Base-by-base conservation (phyloP, 2,329 filamentous ascomycete genomes). In the Aspergillus ochraceus region DNA sequence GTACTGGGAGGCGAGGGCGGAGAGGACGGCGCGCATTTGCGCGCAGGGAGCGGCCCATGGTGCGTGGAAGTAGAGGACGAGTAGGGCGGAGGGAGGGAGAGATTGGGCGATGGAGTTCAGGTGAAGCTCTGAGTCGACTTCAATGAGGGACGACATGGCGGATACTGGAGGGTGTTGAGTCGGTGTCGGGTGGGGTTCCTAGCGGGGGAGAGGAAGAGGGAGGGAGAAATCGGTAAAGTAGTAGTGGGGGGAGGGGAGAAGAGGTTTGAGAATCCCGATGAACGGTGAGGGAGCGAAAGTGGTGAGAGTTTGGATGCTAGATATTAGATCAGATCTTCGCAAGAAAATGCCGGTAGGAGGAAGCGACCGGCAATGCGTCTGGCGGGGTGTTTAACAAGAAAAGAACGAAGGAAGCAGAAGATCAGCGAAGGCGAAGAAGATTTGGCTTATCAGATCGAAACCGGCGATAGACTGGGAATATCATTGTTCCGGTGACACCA, bases 31-130 rank as follows among this genome's bases (percentile, higher is more conserved):
- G 67, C 86, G 87, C 93, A 98, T 98, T 79, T 97, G 92, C 64
- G 90, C 88, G 82, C 95, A 98, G 50, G 95, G 95, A 60, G 92
- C 92, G 30, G 95, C 95, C 95, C 95, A 99, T 66, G 93, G 90
- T 20, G 95, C 92, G 76, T 98, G 90, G 83, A 99, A 99, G 75
- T 93, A 97, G 73, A 96, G 86, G 71, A 97, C 84, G 64, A 94
- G 83, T 61, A 97, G 86, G 17, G 90, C 86, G 17, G 88, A 84
- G 2, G 88, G 73, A 11, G 90, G 85, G 14, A 93, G 83, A 29
- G 26, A 29, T 1, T 29, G 26, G 26, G 26, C 8, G 26, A 29
- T 29, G 47, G 86, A 83, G 63, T 83, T 81, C 63, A 91, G 81
- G 72, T 90, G 87, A 95, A 97, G 69, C 88, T 92, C 86, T 68